Conservation (phyloP, 2,329 filamentous ascomycete genomes). For the Botryotinia globosa region DNA sequence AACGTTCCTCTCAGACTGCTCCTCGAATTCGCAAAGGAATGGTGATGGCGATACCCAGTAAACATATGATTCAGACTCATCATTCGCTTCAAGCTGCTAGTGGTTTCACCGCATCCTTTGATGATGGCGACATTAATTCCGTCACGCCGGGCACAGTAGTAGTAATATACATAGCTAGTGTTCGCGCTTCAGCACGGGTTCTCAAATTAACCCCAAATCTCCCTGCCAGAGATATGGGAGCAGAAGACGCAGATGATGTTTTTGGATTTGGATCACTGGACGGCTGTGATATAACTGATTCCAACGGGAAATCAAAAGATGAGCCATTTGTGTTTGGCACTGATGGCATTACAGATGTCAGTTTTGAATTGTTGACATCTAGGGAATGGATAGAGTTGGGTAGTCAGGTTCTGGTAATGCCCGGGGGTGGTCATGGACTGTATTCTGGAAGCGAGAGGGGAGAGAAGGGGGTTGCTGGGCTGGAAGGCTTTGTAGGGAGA, state of each 20-base stretch:
- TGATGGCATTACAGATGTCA: slow-evolving; percentile 49
- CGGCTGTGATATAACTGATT: slow-evolving; percentile 46
- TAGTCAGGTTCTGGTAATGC: slow-evolving; percentile 67
- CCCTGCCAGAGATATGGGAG: slow-evolving; percentile 31
- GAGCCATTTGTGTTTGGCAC: slow-evolving; percentile 41
- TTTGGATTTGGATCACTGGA: slow-evolving; percentile 53
- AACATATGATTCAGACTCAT: slow-evolving; percentile 55
- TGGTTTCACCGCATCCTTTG: slow-evolving; percentile 70
- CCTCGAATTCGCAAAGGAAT: slow-evolving; percentile 72
- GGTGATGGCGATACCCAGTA: slow-evolving; percentile 66
- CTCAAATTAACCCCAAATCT: slow-evolving; percentile 46
- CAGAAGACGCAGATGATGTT: slow-evolving; percentile 45
- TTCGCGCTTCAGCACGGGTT: slow-evolving; percentile 77
- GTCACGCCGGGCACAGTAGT: slow-evolving; percentile 67
- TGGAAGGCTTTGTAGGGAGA: slow-evolving; percentile 71
- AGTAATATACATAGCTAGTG: slow-evolving; percentile 83
- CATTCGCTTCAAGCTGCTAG: slow-evolving; percentile 62
- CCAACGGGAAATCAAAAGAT: slow-evolving; percentile 34
- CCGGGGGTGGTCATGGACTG: slow-evolving; percentile 62
- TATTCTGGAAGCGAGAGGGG: slow-evolving; percentile 54
- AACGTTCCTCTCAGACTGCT: slow-evolving; percentile 36
- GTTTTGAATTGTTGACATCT: slow-evolving; percentile 65
- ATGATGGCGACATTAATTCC: slow-evolving; percentile 57
- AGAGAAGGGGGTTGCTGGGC: slow-evolving; percentile 53
- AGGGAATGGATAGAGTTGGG: slow-evolving; percentile 73